Base-by-base conservation (phyloP, 495 filamentous ascomycete species). In the Neurospora africana region DNA sequence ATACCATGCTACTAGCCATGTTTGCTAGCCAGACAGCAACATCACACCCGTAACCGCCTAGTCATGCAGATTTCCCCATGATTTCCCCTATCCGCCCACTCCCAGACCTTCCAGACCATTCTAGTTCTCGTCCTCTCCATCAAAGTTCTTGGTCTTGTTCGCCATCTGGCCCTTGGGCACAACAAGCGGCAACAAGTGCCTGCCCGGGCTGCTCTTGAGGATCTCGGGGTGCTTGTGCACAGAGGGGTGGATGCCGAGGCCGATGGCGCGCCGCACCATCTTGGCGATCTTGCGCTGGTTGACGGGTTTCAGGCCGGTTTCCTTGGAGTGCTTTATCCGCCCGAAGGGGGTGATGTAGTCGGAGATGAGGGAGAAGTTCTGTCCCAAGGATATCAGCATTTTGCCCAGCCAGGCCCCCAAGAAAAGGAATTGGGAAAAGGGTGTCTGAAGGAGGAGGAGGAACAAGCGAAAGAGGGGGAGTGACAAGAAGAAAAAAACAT, bases 221-320 rank as follows among this genome's bases (percentile, higher is more conserved):
- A 98, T 84, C 81, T 98, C 93, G n/a, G 95, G 95, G 82, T 99
- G 96, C 73, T 84, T 81, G 85, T 99, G 93, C 70, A 96, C 91
- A 81, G 91, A 93, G 11, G 95, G 96, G 89, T 98, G 92, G 53
- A 99, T 84, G 4, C 95, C 95, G 72, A 97, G 83, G 6, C 93
- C 95, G 76, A 98, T 89, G 41, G 92, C 90, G 75, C 95, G 86
- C 75, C 96, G 84, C 69, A 99, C 91, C 33, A 95, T 94, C 84
- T 95, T 98, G 36, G 94, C 91, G 78, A 98, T 90, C 80, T 91
- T 91, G 71, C 95, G 86, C 83, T 99, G 95, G 83, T 98, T 98
- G 69, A 92, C 91, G 27, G 91, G 90, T 44, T 93, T 86, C 70
- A 98, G 83, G 6, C 95, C 95, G 4, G 95, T 98, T 3, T 89